phyloP scores from a whole-genome alignment of 768 basidiomycete species.

The Dentipellis fragilis region DNA sequence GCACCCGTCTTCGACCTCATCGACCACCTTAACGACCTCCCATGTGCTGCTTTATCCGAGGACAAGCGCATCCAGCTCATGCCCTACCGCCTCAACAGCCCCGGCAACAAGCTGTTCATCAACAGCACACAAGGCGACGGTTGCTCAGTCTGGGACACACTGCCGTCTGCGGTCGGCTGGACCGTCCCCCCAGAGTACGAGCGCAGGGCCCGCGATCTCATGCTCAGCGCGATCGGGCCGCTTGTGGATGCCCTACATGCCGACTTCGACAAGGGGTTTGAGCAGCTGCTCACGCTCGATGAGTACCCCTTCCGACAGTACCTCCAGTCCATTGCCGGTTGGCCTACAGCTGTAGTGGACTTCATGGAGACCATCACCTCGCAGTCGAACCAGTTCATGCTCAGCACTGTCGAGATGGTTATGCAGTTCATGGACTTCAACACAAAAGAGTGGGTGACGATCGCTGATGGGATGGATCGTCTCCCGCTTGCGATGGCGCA shows the following conservation, averaged over 20 bases:
- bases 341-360: conserved; percentile 14
- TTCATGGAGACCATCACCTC: conserved; percentile 17
- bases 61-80: conserved; percentile 9
- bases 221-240: conserved; percentile 8
- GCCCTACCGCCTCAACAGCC: conserved; percentile 8
- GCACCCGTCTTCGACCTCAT: conserved; percentile 8
- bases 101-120: conserved; percentile 12
- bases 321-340: conserved; percentile 5
- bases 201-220: conserved; percentile 9
- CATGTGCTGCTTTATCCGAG: not conserved
- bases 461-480: conserved; percentile 16
- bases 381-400: conserved; percentile 18
- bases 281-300: conserved; percentile 12
- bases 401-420: conserved; percentile 17
- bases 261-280: conserved; percentile 11
- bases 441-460: conserved; percentile 15
- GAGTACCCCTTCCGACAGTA: conserved; percentile 16
- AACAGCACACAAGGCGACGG: conserved; percentile 1
- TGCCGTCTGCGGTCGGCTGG: conserved; percentile 6
- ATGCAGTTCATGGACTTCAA: conserved; percentile 18
- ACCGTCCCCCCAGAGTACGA: conserved; percentile 4
- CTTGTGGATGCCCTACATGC: conserved; percentile 6
- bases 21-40: conserved; percentile 1
- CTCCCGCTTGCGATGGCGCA: conserved; percentile 15
- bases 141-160: conserved; percentile 2